These are phyloP conservation scores for Eucalyptus erythrocorys DNA, from an alignment of 345 rosid species.

Conservation along the genomic window DNA sequence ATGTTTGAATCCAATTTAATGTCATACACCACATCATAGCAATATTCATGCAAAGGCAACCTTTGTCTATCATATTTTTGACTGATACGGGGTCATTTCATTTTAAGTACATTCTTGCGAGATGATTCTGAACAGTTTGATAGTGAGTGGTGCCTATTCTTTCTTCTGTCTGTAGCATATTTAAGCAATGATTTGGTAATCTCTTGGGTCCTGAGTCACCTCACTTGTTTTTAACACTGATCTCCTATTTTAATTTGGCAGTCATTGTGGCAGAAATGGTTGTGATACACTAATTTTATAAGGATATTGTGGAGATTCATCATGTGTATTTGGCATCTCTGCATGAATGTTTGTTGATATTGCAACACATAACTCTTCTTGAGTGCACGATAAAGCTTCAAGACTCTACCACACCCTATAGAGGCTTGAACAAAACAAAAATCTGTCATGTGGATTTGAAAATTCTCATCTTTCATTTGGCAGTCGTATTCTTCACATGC, in stretches of 20 bases:
- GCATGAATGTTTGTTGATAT: neutral
- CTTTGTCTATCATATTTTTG: neutral
- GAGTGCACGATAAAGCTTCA: neutral
- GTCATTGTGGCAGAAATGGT: neutral
- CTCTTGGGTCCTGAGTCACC: neutral
- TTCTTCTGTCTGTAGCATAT: neutral
- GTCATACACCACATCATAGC: neutral
- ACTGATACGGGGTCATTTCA: neutral
- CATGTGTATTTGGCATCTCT: neutral
- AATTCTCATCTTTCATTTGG: neutral
- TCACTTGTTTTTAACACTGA: neutral
- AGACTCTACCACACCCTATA: neutral
- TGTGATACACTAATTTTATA: neutral
- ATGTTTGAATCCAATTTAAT: neutral
- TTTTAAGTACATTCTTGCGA: neutral
- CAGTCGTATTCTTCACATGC: neutral
- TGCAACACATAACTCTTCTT: neutral
- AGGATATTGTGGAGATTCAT: neutral
- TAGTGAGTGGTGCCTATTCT: neutral
- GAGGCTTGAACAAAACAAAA: neutral
- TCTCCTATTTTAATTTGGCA: neutral
- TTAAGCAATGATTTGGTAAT: neutral
- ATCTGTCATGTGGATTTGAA: neutral
- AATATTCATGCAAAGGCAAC: neutral
- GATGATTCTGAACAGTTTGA: neutral